Percentiles rank a stretch among this genome's conserved stretches.
phyloP scores from a whole-genome alignment of 228 moss, liverwort and hornwort genomes.

The Sphagnum magellanicum region DNA sequence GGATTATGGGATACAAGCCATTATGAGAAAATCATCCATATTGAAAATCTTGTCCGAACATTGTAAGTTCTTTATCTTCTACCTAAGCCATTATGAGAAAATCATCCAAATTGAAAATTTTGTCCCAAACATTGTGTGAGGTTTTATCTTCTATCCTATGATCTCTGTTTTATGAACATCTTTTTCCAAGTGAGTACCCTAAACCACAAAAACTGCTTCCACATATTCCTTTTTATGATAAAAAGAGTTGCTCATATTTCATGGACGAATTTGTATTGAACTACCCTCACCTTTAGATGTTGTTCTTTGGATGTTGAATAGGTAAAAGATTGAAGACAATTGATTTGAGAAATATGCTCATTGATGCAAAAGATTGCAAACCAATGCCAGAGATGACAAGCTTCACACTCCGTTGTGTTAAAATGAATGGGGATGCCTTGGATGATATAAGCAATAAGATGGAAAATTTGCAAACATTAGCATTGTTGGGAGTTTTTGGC shows the following conservation, averaged over 20 bases:
- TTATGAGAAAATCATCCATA: constrained; percentile 40
- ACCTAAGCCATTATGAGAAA: no score
- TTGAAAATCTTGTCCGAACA: constrained; percentile 34
- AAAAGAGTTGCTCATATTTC: no score
- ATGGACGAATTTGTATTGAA: no score
- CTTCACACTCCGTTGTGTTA: constrained; percentile 46
- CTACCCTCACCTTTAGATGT: no score
- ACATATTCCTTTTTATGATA: no score
- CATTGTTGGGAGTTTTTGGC: constrained; percentile 38
- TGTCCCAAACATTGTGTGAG: no score
- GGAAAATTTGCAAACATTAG: constrained; percentile 27
- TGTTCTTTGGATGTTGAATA: background rate
- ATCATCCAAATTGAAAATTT: no score
- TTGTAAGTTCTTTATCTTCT: constrained; percentile 21
- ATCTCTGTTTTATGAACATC: no score
- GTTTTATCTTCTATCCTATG: no score
- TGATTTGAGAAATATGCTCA: constrained; percentile 56
- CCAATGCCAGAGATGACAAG: constrained; percentile 16
- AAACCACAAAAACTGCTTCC: no score
- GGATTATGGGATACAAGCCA: constrained; percentile 56
- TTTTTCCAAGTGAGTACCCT: no score
- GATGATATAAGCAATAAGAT: constrained; percentile 27
- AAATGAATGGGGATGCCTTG: constrained; percentile 22
- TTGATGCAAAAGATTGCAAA: constrained; percentile 14
- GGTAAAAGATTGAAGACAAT: constrained; percentile 36